Evolutionary conservation across 495 filamentous ascomycete genomes (phyloP), one percentile per base, ranked within the genome.

Genomic region (Neurospora africana): DNA sequence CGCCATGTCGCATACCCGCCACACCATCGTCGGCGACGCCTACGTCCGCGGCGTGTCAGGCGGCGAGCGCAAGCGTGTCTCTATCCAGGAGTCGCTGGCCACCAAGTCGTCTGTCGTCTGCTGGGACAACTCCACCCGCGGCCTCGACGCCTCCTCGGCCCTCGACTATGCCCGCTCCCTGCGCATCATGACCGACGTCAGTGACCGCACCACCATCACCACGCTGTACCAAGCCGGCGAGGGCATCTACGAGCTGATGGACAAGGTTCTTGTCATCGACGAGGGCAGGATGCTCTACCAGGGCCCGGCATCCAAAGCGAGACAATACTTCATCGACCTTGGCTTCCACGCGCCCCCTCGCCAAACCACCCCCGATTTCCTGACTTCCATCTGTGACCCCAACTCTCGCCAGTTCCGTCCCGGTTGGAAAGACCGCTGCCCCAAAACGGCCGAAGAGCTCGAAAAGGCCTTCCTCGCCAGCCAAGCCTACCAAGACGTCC

Each of bases 211-310:
- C 6, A 94, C 92, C 1, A 84, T 97, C 39, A 92, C 93, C 27
- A 95, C 92, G 2, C 83, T 95, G 2, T 95, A 95, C 81, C 92
- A 95, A 77, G 92, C 92, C 2, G 91, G 92, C 69, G 89, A 95
- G 78, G 91, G 88, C 40, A 94, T 94, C 74, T 95, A 93, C 78
- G 86, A 94, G 75, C 82, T 92, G 4, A 92, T 95, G 89, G 88
- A 91, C 78, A 90, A 91, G 74, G 88, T 89, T 1, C 78, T 85
- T 2, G 84, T 92, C 15, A 82, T 93, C 0, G 90, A 91, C 74
- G 84, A 90, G 75, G 91, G 91, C 5, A 82, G 88, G 17, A 84
- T 91, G 78, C 87, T 92, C n/a, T 92, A 87, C 78, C 91, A 89
- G 69, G 91, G 91, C 0, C 86, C 85, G 0, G 85, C 84, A 19